Conservation (phyloP, 805 yeast species). For the Starmerella tilneyi region DNA sequence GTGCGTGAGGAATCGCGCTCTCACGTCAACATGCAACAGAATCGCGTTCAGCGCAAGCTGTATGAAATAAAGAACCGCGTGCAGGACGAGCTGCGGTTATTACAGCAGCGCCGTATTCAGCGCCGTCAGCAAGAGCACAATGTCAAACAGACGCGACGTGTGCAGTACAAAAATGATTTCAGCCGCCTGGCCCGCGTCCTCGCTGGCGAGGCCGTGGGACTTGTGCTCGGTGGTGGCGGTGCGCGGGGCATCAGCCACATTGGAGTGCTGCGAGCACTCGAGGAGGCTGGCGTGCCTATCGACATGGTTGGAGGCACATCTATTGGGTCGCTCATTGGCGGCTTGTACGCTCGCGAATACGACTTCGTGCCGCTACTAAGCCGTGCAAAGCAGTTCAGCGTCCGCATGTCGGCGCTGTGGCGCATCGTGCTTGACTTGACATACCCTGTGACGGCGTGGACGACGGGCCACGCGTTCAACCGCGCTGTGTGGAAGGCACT, state of each 20-base stretch:
- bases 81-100: constrained; percentile 22
- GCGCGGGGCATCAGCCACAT: constrained; percentile 89
- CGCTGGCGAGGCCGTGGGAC: constrained; percentile 87
- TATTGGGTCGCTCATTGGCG: constrained; percentile 92
- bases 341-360: constrained; percentile 84
- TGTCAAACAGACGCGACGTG: constrained; percentile 30
- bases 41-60: constrained; percentile 16
- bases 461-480: constrained; percentile 95
- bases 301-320: constrained; percentile 95
- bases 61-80: constrained; percentile 24
- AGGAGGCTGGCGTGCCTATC: constrained; percentile 84
- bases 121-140: constrained; percentile 6
- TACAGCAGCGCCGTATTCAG: constrained; percentile 23
- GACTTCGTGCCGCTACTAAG: constrained; percentile 87
- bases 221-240: constrained; percentile 96
- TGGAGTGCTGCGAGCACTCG: constrained; percentile 83
- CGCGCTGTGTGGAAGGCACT: constrained; percentile 95
- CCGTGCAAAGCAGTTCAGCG: constrained; percentile 74
- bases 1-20: constrained; percentile 13
- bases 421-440: constrained; percentile 74
- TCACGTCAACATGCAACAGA: not conserved
- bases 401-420: constrained; percentile 77
- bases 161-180: constrained; percentile 70
- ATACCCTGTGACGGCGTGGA: constrained; percentile 85
- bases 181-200: constrained; percentile 77